phyloP scores from a whole-genome alignment of 2,329 filamentous ascomycete species.

The Paecilomyces formosus region DNA sequence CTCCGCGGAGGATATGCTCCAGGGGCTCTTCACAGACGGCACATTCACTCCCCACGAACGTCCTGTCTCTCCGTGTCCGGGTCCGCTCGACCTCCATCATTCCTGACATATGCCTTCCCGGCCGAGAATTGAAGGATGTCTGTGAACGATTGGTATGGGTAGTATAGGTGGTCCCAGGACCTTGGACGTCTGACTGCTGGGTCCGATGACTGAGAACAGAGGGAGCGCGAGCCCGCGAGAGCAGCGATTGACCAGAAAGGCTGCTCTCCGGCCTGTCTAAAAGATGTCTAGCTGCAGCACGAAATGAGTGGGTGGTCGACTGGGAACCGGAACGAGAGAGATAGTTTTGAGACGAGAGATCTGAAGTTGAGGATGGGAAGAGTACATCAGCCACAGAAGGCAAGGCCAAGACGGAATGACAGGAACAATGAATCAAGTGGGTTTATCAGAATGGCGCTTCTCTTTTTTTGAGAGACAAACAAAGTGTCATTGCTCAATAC shows the following conservation, averaged over 20 bases:
- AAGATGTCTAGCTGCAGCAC: conserved; percentile 16
- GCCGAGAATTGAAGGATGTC: conserved; percentile 28
- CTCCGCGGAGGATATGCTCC: conserved; percentile 88
- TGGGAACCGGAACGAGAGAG: conserved; percentile 22
- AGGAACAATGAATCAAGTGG: conserved; percentile 4
- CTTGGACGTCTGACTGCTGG: conserved; percentile 10
- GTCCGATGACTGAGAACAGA: conserved; percentile 16
- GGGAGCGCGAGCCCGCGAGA: conserved; percentile 16
- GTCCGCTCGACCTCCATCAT: conserved; percentile 69
- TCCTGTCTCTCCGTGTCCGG: conserved; percentile 78
- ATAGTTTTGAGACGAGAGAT: conserved; percentile 5
- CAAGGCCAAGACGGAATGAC: conserved; percentile 3
- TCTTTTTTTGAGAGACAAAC: background rate
- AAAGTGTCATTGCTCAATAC: background rate
- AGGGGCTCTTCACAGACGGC: conserved; percentile 94
- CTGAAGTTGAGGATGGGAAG: conserved; percentile 15
- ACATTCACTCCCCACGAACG: conserved; percentile 90
- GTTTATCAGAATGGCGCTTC: conserved; percentile 2
- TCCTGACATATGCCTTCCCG: conserved; percentile 48
- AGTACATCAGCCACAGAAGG: conserved; percentile 16
- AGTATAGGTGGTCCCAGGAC: conserved; percentile 10
- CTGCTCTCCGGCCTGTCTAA: conserved; percentile 22
- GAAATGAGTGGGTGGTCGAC: conserved; percentile 23
- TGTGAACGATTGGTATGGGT: conserved; percentile 24
- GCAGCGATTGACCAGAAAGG: conserved; percentile 18